phyloP scores from a whole-genome alignment of 106 monocot species.

The Allium fistulosum region DNA sequence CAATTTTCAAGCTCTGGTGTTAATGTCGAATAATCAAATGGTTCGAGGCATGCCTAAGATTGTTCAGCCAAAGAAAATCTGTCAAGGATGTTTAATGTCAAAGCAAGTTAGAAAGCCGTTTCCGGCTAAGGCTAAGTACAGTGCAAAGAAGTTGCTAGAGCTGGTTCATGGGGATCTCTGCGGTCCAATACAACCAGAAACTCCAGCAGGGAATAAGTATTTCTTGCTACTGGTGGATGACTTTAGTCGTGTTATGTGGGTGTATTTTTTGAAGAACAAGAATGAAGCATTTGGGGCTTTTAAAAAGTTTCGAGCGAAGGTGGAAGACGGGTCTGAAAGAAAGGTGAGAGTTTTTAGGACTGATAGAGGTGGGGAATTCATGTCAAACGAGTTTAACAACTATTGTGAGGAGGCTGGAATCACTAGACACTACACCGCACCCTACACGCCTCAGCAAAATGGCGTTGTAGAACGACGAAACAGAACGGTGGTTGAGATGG shows the following conservation, averaged over 20 bases:
- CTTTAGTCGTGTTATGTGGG: neutral
- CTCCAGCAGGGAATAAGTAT: neutral
- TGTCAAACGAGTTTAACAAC: neutral
- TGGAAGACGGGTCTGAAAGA: neutral
- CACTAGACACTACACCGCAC: neutral
- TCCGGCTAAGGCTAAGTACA: neutral
- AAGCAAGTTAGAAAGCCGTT: neutral
- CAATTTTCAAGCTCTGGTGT: neutral
- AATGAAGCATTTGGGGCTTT: neutral
- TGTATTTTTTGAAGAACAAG: neutral
- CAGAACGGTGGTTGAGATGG: neutral
- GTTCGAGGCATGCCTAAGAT: neutral
- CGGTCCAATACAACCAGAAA: neutral
- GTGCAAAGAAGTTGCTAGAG: neutral
- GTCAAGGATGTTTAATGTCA: neutral
- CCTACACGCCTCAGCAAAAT: constrained; percentile 2
- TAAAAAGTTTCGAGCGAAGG: neutral
- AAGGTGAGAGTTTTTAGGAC: neutral
- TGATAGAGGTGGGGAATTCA: neutral
- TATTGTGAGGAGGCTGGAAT: neutral
- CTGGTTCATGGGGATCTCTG: neutral
- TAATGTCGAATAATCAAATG: neutral
- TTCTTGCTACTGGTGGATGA: neutral
- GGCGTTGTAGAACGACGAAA: neutral
- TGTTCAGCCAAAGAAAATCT: neutral